Base-by-base conservation (phyloP, 352 stramenopile species). In the Globisporangium acanthophoron region DNA sequence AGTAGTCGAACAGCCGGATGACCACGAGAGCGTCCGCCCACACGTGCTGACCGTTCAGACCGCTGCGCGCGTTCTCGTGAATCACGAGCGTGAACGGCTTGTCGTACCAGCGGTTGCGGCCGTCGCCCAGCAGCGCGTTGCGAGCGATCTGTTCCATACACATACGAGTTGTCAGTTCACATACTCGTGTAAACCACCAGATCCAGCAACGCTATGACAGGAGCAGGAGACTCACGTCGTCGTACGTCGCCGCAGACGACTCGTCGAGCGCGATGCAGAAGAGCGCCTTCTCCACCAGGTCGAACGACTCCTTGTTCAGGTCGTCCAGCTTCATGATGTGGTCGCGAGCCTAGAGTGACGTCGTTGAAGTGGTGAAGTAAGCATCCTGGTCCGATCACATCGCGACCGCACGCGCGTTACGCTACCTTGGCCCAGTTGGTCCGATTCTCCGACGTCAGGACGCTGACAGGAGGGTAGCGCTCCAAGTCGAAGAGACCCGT, bases 11-110 rank as follows among this genome's bases (percentile, higher is more conserved):
- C 37, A 97, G 78, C 18, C 90, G 83, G 24, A 98, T 89, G 5
- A 98, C 87, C 39, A 98, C 93, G 62, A 98, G 91, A 20, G 96
- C 96, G 74, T 99, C 97, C 64, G 97, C 97, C 96, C 97, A 98
- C 39, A 88, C 92, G 71, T 99, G 97, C 70, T 99, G 92, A n/a
- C 93, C 94, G 49, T 97, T 88, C 60, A 98, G 67, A 5, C 96
- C 96, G 40, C 90, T 94, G 62, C 97, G 97, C 41, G 92, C 96
- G 70, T 99, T 99, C 39, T 95, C 84, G 56, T 97, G 95, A 51
- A 98, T 95, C 59, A 99, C 89, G 33, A 99, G 64, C 69, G 98
- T 97, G 65, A 99, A 93, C 13, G 93, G 94, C 74, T 99, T 99
- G 78, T 99, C 97, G 70, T 98, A 99, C 90, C 92, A 99, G 61